These are phyloP conservation scores for Encephalitozoon hellem DNA, from an alignment of 371 early-diverging fungal species.

Conservation along the genomic window DNA sequence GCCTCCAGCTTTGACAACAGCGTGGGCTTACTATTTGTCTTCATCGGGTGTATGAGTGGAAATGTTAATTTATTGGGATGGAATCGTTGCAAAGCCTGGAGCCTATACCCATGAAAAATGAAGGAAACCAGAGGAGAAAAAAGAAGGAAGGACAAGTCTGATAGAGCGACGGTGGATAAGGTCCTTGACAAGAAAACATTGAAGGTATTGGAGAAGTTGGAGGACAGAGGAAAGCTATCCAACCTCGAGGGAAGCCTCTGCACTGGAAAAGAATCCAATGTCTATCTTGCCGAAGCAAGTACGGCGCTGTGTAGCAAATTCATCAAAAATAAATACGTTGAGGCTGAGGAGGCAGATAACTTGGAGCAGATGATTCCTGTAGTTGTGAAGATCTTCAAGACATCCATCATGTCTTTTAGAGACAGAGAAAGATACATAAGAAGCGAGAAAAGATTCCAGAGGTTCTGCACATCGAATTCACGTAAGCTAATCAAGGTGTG, in stretches of 20 bases:
- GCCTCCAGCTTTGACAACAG: neutral
- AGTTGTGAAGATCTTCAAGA: slow-evolving; percentile 95
- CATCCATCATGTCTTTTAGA: slow-evolving; percentile 91
- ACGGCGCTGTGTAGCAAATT: slow-evolving; percentile 47
- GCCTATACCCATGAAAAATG: slow-evolving; percentile 15
- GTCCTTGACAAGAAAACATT: slow-evolving; percentile 92
- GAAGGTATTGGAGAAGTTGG: slow-evolving; percentile 83
- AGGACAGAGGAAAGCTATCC: slow-evolving; percentile 74
- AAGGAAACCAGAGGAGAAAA: slow-evolving; percentile 46
- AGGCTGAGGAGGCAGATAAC: neutral
- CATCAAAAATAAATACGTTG: slow-evolving; percentile 26
- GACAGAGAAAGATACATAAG: slow-evolving; percentile 93
- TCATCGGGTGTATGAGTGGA: neutral
- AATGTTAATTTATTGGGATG: neutral
- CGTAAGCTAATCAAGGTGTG: slow-evolving; percentile 96
- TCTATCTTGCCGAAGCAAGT: slow-evolving; percentile 45
- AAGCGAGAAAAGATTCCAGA: slow-evolving; percentile 88
- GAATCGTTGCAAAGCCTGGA: neutral
- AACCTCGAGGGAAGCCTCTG: slow-evolving; percentile 89
- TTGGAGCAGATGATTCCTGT: slow-evolving; percentile 65
- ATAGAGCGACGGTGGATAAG: slow-evolving; percentile 89
- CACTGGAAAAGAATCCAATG: slow-evolving; percentile 81
- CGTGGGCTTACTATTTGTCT: neutral
- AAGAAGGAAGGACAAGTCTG: slow-evolving; percentile 71
- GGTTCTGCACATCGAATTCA: slow-evolving; percentile 86